A percentile compares a stretch with the other conserved stretches of the same genome.
phyloP scores from a whole-genome alignment of 1,139 yeast genomes.

The Suhomyces atakaporum region DNA sequence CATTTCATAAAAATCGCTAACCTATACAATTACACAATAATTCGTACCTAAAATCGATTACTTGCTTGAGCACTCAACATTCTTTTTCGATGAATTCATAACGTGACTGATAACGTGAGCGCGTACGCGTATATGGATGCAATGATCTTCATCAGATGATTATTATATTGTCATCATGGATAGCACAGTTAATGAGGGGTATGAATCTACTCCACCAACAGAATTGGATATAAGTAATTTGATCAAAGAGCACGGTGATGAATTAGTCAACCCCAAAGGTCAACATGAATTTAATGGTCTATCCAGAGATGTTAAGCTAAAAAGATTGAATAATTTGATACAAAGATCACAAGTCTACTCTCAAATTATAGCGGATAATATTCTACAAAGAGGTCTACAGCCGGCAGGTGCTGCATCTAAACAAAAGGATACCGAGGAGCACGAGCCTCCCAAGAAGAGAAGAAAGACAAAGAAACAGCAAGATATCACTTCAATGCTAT shows the following conservation, averaged over 20 bases:
- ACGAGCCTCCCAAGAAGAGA: constrained; percentile 22
- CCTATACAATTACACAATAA: too few species aligned
- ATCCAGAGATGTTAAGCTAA: constrained; percentile 49
- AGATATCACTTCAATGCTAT: constrained; percentile 30
- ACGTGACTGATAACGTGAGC: too few species aligned
- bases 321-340: constrained; percentile 68
- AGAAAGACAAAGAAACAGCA: constrained; percentile 14
- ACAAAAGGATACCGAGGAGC: too few species aligned
- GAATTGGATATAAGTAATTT: constrained; percentile 4
- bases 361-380: constrained; percentile 75
- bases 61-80: too few species aligned
- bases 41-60: too few species aligned
- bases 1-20: too few species aligned
- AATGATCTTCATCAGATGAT: too few species aligned
- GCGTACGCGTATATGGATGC: too few species aligned
- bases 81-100: too few species aligned
- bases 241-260: constrained; percentile 1
- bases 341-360: constrained; percentile 85
- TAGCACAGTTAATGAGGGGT: constrained; percentile 1
- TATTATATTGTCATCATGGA: too few species aligned
- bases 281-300: constrained; percentile 44
- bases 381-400: constrained; percentile 49
- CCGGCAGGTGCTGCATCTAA: too few species aligned
- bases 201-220: constrained; percentile 7
- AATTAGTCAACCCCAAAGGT: constrained; percentile 23